A percentile compares a stretch with the other conserved stretches of the same genome.
Conservation (phyloP, 495 filamentous ascomycete species). For the Penicillium daleae region DNA sequence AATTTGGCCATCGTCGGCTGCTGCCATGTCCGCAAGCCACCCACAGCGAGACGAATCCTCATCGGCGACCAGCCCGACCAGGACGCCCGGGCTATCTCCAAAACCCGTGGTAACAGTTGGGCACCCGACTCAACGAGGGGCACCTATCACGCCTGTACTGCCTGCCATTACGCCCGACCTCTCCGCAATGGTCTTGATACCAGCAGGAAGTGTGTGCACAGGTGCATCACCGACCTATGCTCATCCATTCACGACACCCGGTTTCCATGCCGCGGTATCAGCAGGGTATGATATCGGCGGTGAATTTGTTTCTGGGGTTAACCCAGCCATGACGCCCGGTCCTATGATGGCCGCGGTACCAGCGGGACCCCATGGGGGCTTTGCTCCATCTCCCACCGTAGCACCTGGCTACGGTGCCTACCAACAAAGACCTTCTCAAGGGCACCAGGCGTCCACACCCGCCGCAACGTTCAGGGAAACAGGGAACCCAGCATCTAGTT, state of each 20-base stretch:
- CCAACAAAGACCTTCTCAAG: constrained; percentile 5
- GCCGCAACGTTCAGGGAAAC: not conserved
- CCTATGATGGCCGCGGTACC: not conserved
- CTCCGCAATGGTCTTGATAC: not conserved
- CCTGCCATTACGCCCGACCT: not conserved
- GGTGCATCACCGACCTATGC: not conserved
- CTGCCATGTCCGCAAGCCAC: not conserved
- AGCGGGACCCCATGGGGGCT: not conserved
- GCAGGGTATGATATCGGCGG: not conserved
- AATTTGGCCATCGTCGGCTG: not conserved
- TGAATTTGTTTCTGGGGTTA: not conserved
- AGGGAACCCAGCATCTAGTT: not conserved
- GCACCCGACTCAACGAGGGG: not conserved
- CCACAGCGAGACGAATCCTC: not conserved
- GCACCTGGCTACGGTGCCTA: not conserved
- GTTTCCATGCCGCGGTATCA: not conserved
- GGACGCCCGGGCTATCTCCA: not conserved
- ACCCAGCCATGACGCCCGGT: constrained; percentile 8
- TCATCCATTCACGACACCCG: not conserved
- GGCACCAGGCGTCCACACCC: constrained; percentile 9
- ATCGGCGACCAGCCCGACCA: not conserved
- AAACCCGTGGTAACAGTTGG: constrained; percentile 4
- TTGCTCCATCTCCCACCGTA: not conserved
- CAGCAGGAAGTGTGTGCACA: not conserved
- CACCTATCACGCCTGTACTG: not conserved